Evolutionary conservation across 495 filamentous ascomycete species (phyloP).

Genomic region (Daldinia vernicosa): DNA sequence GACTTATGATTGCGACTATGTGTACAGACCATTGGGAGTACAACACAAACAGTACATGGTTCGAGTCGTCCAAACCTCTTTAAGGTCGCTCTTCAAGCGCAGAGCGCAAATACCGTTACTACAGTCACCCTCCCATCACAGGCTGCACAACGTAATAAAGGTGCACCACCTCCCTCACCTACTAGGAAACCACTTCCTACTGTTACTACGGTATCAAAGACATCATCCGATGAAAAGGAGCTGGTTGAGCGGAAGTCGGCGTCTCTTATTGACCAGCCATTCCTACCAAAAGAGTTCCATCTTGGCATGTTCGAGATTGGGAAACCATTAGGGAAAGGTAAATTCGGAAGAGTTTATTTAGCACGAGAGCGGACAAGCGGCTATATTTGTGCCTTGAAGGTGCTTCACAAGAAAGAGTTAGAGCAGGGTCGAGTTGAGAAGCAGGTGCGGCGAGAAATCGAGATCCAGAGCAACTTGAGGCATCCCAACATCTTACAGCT

Average conservation of each 20-base stretch:
- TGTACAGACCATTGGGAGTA: constrained; percentile 60
- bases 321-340: constrained; percentile 93
- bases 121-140: constrained; percentile 74
- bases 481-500: constrained; percentile 96
- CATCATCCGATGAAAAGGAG: constrained; percentile 63
- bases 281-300: constrained; percentile 77
- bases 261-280: constrained; percentile 65
- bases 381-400: constrained; percentile 97
- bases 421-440: constrained; percentile 91
- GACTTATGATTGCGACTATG: constrained; percentile 27
- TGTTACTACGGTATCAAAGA: constrained; percentile 52
- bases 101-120: constrained; percentile 61
- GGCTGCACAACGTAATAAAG: constrained; percentile 63
- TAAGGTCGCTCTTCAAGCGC: constrained; percentile 83
- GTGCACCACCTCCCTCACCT: constrained; percentile 48
- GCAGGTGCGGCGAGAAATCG: constrained; percentile 95
- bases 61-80: constrained; percentile 74
- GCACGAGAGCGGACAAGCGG: constrained; percentile 87
- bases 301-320: constrained; percentile 99
- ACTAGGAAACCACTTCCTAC: constrained; percentile 48
- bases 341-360: constrained; percentile 96
- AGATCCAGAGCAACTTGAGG: constrained; percentile 95
- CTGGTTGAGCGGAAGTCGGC: constrained; percentile 61
- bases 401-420: constrained; percentile 93
- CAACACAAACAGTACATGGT: constrained; percentile 66